phyloP scores from a whole-genome alignment of 192 early-diverging fungal genomes.

The Paraglomus brasilianum region DNA sequence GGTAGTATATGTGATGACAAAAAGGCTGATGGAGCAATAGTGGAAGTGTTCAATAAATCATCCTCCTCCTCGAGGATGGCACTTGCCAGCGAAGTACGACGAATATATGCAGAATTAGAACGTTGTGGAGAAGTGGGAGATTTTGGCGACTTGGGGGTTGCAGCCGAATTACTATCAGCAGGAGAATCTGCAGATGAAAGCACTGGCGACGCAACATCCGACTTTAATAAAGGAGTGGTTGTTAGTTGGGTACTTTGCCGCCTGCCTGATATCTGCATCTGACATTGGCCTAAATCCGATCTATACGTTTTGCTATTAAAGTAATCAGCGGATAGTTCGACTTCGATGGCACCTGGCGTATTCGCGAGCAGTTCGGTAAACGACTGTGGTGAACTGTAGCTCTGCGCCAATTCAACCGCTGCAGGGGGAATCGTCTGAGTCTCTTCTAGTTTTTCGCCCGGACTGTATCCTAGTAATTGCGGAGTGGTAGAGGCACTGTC shows the following conservation, averaged over 20 bases:
- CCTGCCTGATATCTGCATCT: neutral
- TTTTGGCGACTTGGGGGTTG: conserved; percentile 6
- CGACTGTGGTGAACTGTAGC: too few species aligned
- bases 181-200: conserved; percentile 25
- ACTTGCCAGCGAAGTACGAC: neutral
- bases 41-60: neutral
- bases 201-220: conserved; percentile 10
- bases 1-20: neutral
- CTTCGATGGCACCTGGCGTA: neutral
- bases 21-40: neutral
- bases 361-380: neutral
- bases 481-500: neutral
- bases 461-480: neutral
- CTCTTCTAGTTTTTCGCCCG: too few species aligned
- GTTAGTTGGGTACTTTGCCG: conserved; percentile 8
- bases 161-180: neutral
- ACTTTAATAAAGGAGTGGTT: conserved; percentile 15
- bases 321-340: neutral
- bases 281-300: too few species aligned
- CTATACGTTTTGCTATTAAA: neutral
- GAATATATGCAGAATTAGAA: neutral
- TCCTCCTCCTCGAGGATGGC: conserved; percentile 29
- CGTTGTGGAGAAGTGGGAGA: conserved; percentile 14
- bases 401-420: too few species aligned
- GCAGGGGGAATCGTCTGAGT: too few species aligned